Conservation (phyloP, 139 green algal genomes). For the Chlorella sp. region DNA sequence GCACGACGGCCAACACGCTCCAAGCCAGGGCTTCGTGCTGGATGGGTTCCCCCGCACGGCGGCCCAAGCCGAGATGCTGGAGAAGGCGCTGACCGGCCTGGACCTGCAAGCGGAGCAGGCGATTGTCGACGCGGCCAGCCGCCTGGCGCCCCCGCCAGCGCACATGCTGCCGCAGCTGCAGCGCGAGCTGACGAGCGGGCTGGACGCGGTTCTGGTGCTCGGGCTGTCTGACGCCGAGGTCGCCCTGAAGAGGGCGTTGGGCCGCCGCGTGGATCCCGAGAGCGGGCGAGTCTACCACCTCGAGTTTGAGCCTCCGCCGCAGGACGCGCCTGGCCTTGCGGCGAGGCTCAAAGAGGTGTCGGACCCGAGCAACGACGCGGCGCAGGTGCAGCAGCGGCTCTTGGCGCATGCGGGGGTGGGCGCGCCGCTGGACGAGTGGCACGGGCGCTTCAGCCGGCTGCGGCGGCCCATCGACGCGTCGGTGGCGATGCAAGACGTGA, state of each 20-base stretch:
- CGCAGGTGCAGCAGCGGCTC: constrained; percentile 46
- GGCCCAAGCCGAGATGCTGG: constrained; percentile 52
- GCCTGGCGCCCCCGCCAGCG: constrained; percentile 47
- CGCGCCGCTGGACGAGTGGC: constrained; percentile 32
- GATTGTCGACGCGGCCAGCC: constrained; percentile 26
- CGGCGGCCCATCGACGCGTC: constrained; percentile 33
- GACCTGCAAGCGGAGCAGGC: constrained; percentile 51
- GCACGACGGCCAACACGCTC: constrained; percentile 15
- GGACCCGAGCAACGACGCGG: constrained; percentile 35
- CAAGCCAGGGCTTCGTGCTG: constrained; percentile 58
- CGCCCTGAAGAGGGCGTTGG: constrained; percentile 34
- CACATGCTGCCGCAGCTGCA: constrained; percentile 35
- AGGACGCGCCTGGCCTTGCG: constrained; percentile 48
- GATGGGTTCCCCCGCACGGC: constrained; percentile 63
- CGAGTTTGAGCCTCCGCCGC: constrained; percentile 60
- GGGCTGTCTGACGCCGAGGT: constrained; percentile 24
- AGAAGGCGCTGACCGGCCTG: constrained; percentile 67
- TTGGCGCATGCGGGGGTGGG: constrained; percentile 12
- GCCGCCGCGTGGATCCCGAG: constrained; percentile 35
- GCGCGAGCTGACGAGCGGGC: constrained; percentile 34
- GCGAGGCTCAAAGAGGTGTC: constrained; percentile 44
- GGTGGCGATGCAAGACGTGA: constrained; percentile 30
- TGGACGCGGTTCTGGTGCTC: constrained; percentile 62
- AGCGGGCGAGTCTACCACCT: constrained; percentile 67
- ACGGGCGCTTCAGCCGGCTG: constrained; percentile 51